Percentiles rank a stretch among this genome's conserved stretches.
phyloP scores from a whole-genome alignment of 2,329 filamentous ascomycete species.

The Gaeumannomyces tritici region DNA sequence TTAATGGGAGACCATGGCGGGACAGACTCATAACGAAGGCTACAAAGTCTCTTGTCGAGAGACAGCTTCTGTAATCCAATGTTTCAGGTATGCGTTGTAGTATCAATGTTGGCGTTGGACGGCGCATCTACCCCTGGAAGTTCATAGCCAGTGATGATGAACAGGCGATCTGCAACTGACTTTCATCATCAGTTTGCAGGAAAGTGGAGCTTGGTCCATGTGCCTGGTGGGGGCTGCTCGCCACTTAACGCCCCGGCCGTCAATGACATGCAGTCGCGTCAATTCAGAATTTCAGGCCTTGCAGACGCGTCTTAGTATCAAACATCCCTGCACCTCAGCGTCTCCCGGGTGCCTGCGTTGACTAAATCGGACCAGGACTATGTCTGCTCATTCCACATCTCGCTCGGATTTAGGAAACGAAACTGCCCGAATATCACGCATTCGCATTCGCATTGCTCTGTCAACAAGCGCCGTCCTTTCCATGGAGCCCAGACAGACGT shows the following conservation, averaged over 20 bases:
- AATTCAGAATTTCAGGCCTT: neutral
- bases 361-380: neutral
- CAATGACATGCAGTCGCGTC: neutral
- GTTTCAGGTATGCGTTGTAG: too few relatives aligned
- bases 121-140: neutral
- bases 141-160: neutral
- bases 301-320: slow-evolving; percentile 10
- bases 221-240: neutral
- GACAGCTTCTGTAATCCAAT: neutral
- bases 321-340: neutral
- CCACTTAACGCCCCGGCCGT: neutral
- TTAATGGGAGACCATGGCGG: slow-evolving; percentile 3
- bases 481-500: neutral
- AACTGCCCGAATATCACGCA: neutral
- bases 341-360: neutral
- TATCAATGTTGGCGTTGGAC: neutral
- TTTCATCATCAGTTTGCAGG: neutral
- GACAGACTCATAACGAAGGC: slow-evolving; percentile 6
- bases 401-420: neutral
- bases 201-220: neutral
- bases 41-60: neutral
- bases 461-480: neutral
- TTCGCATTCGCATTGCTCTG: neutral
- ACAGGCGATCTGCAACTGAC: too few relatives aligned
- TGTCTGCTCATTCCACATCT: too few relatives aligned